A percentile compares a stretch with the other conserved stretches of the same genome.
Evolutionary conservation across 345 rosid genomes (phyloP).

Genomic region (Hirschfeldia incana): DNA sequence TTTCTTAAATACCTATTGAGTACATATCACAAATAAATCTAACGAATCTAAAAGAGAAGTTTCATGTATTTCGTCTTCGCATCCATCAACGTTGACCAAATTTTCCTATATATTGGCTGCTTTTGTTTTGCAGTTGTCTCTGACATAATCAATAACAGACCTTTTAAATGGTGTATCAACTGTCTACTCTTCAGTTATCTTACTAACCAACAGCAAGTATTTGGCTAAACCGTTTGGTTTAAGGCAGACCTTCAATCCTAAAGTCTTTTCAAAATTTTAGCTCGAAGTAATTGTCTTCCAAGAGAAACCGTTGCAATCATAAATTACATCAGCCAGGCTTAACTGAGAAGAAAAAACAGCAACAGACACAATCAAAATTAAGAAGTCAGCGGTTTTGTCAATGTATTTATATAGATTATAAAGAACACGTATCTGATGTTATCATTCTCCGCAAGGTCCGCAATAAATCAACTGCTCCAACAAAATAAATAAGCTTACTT

Average conservation of each 20-base stretch:
- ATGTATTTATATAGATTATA: too few species aligned
- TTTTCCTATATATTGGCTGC: not conserved
- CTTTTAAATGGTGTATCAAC: slow-evolving; percentile 61
- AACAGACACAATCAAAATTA: too few species aligned
- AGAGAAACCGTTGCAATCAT: slow-evolving; percentile 1
- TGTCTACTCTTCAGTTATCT: slow-evolving; percentile 53
- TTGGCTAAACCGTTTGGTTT: slow-evolving; percentile 34
- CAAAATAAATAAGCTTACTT: too few species aligned
- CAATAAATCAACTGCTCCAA: too few species aligned
- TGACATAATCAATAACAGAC: slow-evolving; percentile 23
- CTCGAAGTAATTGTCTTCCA: slow-evolving; percentile 41
- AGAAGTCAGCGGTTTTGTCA: too few species aligned
- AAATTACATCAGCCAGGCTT: too few species aligned
- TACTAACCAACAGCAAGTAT: slow-evolving; percentile 35
- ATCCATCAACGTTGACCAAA: not conserved
- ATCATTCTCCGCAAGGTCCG: too few species aligned
- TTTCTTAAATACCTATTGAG: too few species aligned
- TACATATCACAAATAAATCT: too few species aligned
- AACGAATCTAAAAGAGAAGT: not conserved
- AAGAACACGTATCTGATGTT: too few species aligned
- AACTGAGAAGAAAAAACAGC: too few species aligned
- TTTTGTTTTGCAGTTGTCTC: slow-evolving; percentile 47
- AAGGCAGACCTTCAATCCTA: slow-evolving; percentile 35
- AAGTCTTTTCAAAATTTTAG: slow-evolving; percentile 38
- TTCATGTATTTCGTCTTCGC: not conserved